Base-by-base conservation (phyloP, 768 basidiomycete genomes). In the Collybia sp. region DNA sequence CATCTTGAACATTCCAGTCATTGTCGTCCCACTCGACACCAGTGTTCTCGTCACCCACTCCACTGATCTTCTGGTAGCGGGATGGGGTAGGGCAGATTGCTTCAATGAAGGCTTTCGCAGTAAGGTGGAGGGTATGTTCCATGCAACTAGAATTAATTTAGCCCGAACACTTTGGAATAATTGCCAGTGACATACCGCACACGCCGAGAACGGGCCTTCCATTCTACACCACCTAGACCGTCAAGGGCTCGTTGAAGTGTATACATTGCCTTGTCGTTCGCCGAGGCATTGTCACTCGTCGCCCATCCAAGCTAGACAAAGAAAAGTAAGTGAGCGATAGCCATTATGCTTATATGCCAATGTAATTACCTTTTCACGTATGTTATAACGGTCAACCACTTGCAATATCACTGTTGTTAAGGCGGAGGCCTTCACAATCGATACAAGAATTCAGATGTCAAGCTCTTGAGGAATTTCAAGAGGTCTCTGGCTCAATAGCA, bases 81-180 rank as follows among this genome's bases (percentile, higher is more conserved):
- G 34, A 37, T 40, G 30, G 25, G n/a, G 40, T 47, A 12, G 50
- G 60, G 18, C 53, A 50, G 1, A 66, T 47, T 4, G 52, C 48
- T 33, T 61, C 46, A 17, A 65, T 47, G 41, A 67, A 65, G 17
- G 57, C 53, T 13, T 54, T 51, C 1, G 59, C 61, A 10, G 49
- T 54, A 18, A 66, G 60, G 46, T 66, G 52, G 12, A 66, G 40
- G 0, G 53, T 48, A 40, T 67, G 66, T 43, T 67, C 66, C 56
- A 67, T 66, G 51, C 66, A 67, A 34, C 61, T 61, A 40, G 31
- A 43, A 18, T 37, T 33, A 10, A 12, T 44, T 42, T 10, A 44
- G 40, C 44, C 42, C 46, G 41, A 20, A 19, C 8, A 19, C 25
- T 18, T 17, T 15, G 16, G 31, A 36, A 19, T 20, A 30, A 36